A percentile compares a stretch with the other conserved stretches of the same genome.
Conservation (phyloP, 108 stramenopile species). For the Skeletonema menzelii region DNA sequence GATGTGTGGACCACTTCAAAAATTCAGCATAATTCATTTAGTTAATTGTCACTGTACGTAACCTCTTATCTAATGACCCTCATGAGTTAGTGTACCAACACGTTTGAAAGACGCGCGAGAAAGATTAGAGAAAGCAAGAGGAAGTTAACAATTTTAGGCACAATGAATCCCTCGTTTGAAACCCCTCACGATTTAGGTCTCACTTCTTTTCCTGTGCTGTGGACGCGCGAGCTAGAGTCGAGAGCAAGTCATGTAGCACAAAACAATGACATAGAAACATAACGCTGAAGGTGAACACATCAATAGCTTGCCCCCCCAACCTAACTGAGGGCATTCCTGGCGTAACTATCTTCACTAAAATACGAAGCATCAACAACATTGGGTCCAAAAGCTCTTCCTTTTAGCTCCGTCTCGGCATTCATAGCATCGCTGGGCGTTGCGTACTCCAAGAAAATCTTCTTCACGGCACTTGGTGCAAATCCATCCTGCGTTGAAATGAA, state of each 20-base stretch:
- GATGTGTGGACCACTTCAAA: background rate
- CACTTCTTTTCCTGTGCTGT: background rate
- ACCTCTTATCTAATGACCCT: background rate
- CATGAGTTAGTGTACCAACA: too few relatives aligned
- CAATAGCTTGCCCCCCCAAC: too few relatives aligned
- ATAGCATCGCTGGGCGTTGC: slow-evolving; percentile 69
- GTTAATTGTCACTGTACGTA: background rate
- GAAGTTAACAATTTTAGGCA: background rate
- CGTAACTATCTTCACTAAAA: slow-evolving; percentile 55
- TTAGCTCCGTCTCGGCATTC: slow-evolving; percentile 76
- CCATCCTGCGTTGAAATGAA: slow-evolving; percentile 34
- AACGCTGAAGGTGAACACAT: background rate
- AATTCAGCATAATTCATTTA: background rate
- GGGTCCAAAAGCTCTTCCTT: slow-evolving; percentile 89
- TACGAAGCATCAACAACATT: slow-evolving; percentile 72
- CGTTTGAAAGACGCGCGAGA: background rate
- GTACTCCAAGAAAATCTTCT: slow-evolving; percentile 92
- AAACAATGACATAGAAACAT: background rate
- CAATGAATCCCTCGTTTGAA: background rate
- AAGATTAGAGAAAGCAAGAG: background rate
- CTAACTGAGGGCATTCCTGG: slow-evolving; percentile 35
- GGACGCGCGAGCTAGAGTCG: background rate
- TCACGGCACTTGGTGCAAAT: slow-evolving; percentile 60
- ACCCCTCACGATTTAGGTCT: background rate
- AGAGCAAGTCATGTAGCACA: background rate